A percentile compares a stretch with the other conserved stretches of the same genome.
These are phyloP conservation scores for Vaccinium darrowii DNA, from an alignment of 148 eudicot genomes.

Conservation along the genomic window DNA sequence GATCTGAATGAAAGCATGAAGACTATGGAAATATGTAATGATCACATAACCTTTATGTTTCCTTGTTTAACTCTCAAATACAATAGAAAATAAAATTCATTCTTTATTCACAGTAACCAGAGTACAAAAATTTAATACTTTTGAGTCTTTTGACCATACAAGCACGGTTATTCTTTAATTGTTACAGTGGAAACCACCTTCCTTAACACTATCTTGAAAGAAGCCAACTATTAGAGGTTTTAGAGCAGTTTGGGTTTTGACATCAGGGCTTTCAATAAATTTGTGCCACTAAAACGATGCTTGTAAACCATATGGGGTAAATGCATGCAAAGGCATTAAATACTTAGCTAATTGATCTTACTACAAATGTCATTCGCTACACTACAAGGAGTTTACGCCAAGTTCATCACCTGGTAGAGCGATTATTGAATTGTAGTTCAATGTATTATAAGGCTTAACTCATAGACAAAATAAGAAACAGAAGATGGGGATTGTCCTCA, in stretches of 20 bases:
- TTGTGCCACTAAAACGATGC: not conserved
- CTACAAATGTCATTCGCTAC: not conserved
- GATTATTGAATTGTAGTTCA: not conserved
- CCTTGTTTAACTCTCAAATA: not conserved
- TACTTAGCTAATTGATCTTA: not conserved
- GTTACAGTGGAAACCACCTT: not conserved
- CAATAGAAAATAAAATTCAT: not conserved
- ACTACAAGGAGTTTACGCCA: not conserved
- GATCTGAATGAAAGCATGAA: not conserved
- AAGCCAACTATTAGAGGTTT: not conserved
- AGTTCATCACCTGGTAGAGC: not conserved
- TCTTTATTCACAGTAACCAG: too few species aligned
- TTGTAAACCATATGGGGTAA: not conserved
- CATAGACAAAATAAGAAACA: constrained; percentile 8
- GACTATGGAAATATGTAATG: not conserved
- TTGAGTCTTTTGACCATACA: not conserved
- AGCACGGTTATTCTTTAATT: not conserved
- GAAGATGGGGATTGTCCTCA: constrained; percentile 32
- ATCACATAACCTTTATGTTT: not conserved
- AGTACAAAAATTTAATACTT: not conserved
- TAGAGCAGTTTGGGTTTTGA: not conserved
- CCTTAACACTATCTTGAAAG: not conserved
- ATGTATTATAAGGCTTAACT: not conserved
- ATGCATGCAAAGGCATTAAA: not conserved
- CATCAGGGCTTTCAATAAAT: not conserved